phyloP scores from a whole-genome alignment of 164 flowering plant species.

The Vitis riparia region DNA sequence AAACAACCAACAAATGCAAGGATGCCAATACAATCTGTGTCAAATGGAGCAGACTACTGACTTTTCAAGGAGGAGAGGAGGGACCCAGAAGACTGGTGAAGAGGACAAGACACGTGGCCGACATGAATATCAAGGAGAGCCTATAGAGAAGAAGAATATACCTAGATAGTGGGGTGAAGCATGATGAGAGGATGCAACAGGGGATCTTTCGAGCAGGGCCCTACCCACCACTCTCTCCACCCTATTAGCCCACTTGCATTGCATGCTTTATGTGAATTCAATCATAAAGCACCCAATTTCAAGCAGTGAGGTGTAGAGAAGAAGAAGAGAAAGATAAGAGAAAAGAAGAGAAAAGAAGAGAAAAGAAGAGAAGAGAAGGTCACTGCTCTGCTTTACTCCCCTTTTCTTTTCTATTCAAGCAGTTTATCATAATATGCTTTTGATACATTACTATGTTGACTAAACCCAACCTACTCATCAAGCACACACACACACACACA shows the following conservation, averaged over 20 bases:
- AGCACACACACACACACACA: not conserved
- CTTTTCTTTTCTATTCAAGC: conserved; percentile 16
- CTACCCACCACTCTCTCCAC: conserved; percentile 2
- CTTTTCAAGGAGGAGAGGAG: not conserved
- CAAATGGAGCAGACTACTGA: not conserved
- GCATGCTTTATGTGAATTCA: conserved; percentile 29
- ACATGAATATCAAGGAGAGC: conserved; percentile 28
- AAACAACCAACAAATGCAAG: conserved; percentile 23
- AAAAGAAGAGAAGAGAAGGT: not conserved
- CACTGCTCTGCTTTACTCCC: not conserved
- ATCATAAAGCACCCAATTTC: conserved; percentile 30
- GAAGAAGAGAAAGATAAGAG: too few relatives aligned
- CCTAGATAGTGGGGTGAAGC: conserved; percentile 49
- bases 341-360: not conserved
- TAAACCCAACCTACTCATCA: conserved; percentile 19
- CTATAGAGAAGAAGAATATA: conserved; percentile 32
- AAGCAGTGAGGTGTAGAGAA: not conserved
- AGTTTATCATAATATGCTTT: conserved; percentile 31
- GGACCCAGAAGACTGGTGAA: conserved; percentile 3
- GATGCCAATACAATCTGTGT: conserved; percentile 29
- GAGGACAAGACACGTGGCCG: conserved; percentile 44
- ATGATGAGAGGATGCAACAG: conserved; percentile 37
- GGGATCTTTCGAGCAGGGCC: conserved; percentile 33
- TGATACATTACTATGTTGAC: conserved; percentile 51
- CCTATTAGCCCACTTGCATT: conserved; percentile 22